Evolutionary conservation across 202 grass and related monocot species (phyloP).

Genomic region (Dendrocalamus latiflorus): DNA sequence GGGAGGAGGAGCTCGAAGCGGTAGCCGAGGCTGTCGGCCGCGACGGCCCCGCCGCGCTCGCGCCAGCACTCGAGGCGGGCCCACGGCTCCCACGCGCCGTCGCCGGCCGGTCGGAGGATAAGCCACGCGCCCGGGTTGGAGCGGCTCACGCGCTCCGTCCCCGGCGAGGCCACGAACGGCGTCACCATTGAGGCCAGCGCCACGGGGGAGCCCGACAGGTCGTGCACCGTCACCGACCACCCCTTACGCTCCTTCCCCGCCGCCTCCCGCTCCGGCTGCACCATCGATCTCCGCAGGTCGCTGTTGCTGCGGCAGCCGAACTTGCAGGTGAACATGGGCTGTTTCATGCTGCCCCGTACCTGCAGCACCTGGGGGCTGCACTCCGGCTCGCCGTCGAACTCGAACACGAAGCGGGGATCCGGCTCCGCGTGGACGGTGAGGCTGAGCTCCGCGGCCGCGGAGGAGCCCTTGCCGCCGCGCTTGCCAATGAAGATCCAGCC

Average conservation of each 20-base stretch:
- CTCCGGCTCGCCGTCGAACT: conserved; percentile 94
- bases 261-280: conserved; percentile 48
- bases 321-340: conserved; percentile 99
- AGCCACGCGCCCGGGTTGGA: conserved; percentile 98
- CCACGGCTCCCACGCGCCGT: conserved; percentile 88
- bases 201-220: conserved; percentile 84
- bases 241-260: conserved; percentile 76
- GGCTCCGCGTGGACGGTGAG: conserved; percentile 75
- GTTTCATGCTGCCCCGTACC: conserved; percentile 62
- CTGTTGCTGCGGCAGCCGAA: conserved; percentile 78
- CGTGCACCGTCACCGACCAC: conserved; percentile 97
- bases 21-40: conserved; percentile 82
- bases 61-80: conserved; percentile 93
- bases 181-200: conserved; percentile 95
- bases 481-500: conserved; percentile 81
- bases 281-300: conserved; percentile 57
- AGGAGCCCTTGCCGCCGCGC: too few relatives aligned
- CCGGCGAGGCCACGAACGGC: conserved; percentile 80
- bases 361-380: conserved; percentile 95
- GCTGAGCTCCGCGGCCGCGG: conserved; percentile 49
- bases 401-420: conserved; percentile 83
- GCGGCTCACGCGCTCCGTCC: conserved; percentile 69
- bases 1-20: conserved; percentile 67
- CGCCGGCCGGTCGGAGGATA: conserved; percentile 62
- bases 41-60: conserved; percentile 73